Evolutionary conservation across 371 early-diverging fungal species (phyloP).

Genomic region (Actinomortierella wolfii): DNA sequence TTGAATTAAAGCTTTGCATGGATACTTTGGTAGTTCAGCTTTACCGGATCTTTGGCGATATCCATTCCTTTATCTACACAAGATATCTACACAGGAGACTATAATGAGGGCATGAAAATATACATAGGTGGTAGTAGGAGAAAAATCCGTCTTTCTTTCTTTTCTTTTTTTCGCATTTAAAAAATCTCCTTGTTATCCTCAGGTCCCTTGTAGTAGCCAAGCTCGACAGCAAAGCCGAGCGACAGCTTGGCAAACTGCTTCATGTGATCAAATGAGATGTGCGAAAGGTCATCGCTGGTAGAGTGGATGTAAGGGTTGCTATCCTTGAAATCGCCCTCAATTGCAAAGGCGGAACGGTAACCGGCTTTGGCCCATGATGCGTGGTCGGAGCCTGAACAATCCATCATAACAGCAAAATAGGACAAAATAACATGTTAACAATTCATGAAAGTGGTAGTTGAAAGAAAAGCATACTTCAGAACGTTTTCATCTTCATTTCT

Average conservation of each 20-base stretch:
- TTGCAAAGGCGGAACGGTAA: slow-evolving; percentile 84
- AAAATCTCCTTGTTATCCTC: slow-evolving; percentile 9
- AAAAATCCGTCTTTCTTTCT: not conserved
- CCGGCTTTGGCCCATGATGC: slow-evolving; percentile 90
- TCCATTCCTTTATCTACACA: no score
- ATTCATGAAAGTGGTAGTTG: no score
- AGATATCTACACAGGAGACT: no score
- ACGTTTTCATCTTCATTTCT: not conserved
- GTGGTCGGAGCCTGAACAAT: slow-evolving; percentile 71
- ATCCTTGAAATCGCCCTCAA: slow-evolving; percentile 79
- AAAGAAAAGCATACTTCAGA: no score
- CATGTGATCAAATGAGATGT: slow-evolving; percentile 86
- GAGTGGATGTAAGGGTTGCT: slow-evolving; percentile 79
- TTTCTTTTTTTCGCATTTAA: not conserved
- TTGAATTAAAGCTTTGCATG: no score
- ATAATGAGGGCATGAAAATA: no score
- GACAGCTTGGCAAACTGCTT: slow-evolving; percentile 82
- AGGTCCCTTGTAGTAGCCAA: slow-evolving; percentile 53
- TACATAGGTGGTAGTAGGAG: no score
- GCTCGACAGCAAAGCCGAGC: slow-evolving; percentile 85
- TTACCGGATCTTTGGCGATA: no score
- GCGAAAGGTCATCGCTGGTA: slow-evolving; percentile 69
- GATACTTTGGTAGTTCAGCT: no score
- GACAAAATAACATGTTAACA: no score
- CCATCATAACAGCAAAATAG: slow-evolving; percentile 3